Evolutionary conservation across 148 eudicot genomes (phyloP), one percentile per base, ranked within the genome.

Genomic region (Rhododendron molle): DNA sequence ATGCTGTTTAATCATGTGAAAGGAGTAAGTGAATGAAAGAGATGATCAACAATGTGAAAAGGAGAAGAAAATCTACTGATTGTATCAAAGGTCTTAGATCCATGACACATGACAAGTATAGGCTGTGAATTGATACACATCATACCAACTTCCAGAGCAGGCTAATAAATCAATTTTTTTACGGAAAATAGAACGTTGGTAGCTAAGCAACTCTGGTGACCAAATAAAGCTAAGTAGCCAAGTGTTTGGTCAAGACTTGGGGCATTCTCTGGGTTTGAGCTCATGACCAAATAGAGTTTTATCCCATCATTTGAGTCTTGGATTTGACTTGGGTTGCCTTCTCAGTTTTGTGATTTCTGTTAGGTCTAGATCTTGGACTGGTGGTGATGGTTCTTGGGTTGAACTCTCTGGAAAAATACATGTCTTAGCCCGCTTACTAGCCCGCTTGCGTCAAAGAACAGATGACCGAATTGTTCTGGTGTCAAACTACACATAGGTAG

Each of bases 371-470:
- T 91, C 94, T 81, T 95, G 98, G 98, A 91, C 91, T 77, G 98
- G 96, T 81, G 98, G 98, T 69, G 91, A 95, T 90, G 99, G 99
- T 36, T 86, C 88, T 50, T 97, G 99, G 99, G 95, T 97, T 90
- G 99, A 97, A 88, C 88, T 97, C 74, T 97, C 98, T 60, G 99
- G 99, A 80, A 97, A 97, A 91, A 97, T 97, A 98, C 91, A 94
- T 82, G 98, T 97, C 78, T 91, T 97, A 89, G 98, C 99, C 74
- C 93, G 98, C 60, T 91, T 97, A 84, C 93, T 97, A 30, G 91
- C 93, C 81, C 98, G 94, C 76, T 89, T 97, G 52, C 96, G 96
- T 52, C 93, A 93, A 84, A 94, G 86, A 88, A 97, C 99, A 83
- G 99, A 97, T 94, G 99, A 97, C 86, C 91, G 98, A 87, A 95